These are phyloP conservation scores for Echinosophora koreensis DNA, from an alignment of 306 rosid species.

Conservation along the genomic window DNA sequence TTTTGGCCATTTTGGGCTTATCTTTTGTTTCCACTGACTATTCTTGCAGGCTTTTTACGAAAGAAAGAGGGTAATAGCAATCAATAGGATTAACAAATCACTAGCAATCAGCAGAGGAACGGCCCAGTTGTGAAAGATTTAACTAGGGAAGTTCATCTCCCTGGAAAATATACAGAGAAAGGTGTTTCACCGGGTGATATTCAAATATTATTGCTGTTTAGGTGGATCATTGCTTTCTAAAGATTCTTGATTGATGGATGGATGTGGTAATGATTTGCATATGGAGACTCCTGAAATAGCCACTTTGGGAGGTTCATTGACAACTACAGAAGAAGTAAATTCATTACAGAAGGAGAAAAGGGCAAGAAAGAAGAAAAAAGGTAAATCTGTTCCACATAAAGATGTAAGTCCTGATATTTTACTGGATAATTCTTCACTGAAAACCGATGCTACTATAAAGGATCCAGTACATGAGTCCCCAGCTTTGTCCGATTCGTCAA, in stretches of 20 bases:
- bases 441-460: constrained; percentile 37
- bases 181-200: background rate
- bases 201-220: constrained; percentile 11
- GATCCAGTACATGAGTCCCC: constrained; percentile 33
- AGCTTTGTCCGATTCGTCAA: constrained; percentile 37
- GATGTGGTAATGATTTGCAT: constrained; percentile 33
- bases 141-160: background rate
- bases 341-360: constrained; percentile 15
- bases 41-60: constrained; percentile 13
- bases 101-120: background rate
- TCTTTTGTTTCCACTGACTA: constrained; percentile 21
- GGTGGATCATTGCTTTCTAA: background rate
- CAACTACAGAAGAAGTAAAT: constrained; percentile 34
- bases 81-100: background rate
- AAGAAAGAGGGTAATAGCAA: constrained; percentile 7
- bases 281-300: constrained; percentile 5
- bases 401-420: constrained; percentile 35
- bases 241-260: constrained; percentile 27
- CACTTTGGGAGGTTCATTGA: constrained; percentile 30
- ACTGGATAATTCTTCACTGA: constrained; percentile 14
- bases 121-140: background rate
- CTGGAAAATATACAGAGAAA: constrained; percentile 6
- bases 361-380: background rate
- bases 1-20: constrained; percentile 11
- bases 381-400: background rate